phyloP scores from a whole-genome alignment of 2,329 filamentous ascomycete species.

The Hypoxylon sp. region DNA sequence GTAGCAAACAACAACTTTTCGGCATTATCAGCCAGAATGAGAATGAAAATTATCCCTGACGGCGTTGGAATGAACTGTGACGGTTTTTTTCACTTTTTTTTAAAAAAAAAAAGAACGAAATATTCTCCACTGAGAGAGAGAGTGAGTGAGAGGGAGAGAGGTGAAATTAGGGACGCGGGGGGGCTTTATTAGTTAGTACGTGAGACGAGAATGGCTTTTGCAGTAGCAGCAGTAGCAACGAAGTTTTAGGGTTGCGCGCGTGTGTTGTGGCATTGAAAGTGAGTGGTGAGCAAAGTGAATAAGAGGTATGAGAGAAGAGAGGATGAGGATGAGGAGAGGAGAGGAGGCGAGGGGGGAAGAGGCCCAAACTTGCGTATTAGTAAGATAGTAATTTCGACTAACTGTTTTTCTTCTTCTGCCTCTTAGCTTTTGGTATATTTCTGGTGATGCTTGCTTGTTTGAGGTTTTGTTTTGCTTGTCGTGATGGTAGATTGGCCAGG shows the following conservation, averaged over 20 bases:
- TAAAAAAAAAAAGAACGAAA: slow-evolving; percentile 24
- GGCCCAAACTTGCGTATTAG: slow-evolving; percentile 26
- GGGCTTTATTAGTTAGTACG: slow-evolving; percentile 18
- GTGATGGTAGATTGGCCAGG: neutral
- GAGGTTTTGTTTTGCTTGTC: neutral
- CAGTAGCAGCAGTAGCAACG: slow-evolving; percentile 39
- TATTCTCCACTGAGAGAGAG: slow-evolving; percentile 9
- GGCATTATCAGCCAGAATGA: slow-evolving; percentile 13
- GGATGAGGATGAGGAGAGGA: neutral
- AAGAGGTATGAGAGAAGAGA: no score
- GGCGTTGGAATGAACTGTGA: slow-evolving; percentile 28
- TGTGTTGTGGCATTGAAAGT: neutral
- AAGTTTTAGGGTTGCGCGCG: neutral
- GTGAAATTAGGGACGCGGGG: slow-evolving; percentile 9
- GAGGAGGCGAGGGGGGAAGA: neutral
- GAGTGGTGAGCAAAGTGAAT: no score
- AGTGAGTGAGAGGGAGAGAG: slow-evolving; percentile 14
- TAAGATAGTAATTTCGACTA: slow-evolving; percentile 43
- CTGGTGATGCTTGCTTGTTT: neutral
- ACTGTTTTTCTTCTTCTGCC: slow-evolving; percentile 22
- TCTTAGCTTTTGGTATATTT: neutral
- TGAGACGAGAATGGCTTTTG: slow-evolving; percentile 46
- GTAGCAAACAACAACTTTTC: neutral
- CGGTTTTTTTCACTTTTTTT: neutral
- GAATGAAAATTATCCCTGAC: slow-evolving; percentile 10